These are phyloP conservation scores for Colletotrichum sp. DNA, from an alignment of 2,329 filamentous ascomycete genomes.

Conservation along the genomic window DNA sequence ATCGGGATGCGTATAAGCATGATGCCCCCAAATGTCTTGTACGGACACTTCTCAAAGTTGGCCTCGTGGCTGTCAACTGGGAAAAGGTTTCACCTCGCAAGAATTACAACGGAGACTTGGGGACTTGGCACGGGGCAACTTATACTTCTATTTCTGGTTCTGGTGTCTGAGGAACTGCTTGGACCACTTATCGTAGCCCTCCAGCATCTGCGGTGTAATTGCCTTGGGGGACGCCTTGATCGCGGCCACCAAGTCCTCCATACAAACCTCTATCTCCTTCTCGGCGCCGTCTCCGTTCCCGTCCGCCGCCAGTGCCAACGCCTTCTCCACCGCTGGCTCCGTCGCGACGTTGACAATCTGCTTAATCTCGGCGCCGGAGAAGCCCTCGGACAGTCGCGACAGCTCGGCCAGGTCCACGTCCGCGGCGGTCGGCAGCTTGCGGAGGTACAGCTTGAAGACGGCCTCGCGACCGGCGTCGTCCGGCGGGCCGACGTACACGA, in stretches of 20 bases:
- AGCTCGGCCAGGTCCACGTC: conserved; percentile 72
- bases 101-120: background rate
- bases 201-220: conserved; percentile 64
- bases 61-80: background rate
- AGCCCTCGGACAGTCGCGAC: conserved; percentile 72
- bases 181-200: conserved; percentile 63
- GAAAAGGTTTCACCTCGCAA: background rate
- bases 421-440: conserved; percentile 60
- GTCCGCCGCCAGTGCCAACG: conserved; percentile 22
- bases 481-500: conserved; percentile 86
- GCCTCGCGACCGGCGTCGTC: conserved; percentile 74
- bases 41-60: background rate
- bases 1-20: background rate
- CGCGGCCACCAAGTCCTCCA: conserved; percentile 49
- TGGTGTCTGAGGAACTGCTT: conserved; percentile 26
- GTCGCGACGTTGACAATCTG: conserved; percentile 52
- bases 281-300: background rate
- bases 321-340: conserved; percentile 46
- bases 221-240: conserved; percentile 56
- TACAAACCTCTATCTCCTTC: conserved; percentile 31
- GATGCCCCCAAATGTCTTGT: background rate
- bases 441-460: conserved; percentile 74
- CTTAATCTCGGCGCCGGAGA: conserved; percentile 83
- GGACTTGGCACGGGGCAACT: background rate
- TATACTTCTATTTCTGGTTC: conserved; percentile 11